These are phyloP conservation scores for Neotropicomus parvogracilis DNA, from an alignment of 1,284 basidiomycete genomes.

Conservation along the genomic window DNA sequence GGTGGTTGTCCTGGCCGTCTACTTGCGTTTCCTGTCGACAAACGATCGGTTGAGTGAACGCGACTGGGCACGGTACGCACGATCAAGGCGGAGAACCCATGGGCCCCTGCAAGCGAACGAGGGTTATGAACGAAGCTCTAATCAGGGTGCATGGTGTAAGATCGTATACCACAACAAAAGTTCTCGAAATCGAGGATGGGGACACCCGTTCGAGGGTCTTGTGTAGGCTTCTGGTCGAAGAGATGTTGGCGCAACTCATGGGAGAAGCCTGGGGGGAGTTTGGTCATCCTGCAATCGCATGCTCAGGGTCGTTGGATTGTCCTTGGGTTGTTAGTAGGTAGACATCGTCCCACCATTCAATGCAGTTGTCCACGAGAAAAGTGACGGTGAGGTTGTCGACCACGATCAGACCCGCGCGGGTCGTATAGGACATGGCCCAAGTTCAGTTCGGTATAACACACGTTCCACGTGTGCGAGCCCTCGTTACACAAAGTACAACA, in stretches of 20 bases:
- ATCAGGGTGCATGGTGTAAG: neutral
- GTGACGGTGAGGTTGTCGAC: slow-evolving; percentile 58
- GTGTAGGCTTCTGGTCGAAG: slow-evolving; percentile 42
- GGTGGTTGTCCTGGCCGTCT: slow-evolving; percentile 41
- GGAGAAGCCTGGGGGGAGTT: slow-evolving; percentile 71
- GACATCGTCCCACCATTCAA: slow-evolving; percentile 59
- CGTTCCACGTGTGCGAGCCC: slow-evolving; percentile 8
- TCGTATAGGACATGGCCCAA: slow-evolving; percentile 12
- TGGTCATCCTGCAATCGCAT: slow-evolving; percentile 58
- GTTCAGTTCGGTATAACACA: neutral
- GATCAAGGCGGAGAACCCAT: slow-evolving; percentile 76
- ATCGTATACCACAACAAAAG: slow-evolving; percentile 66
- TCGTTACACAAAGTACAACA: neutral
- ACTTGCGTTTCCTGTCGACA: slow-evolving; percentile 50
- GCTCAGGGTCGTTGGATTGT: neutral
- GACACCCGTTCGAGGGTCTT: slow-evolving; percentile 55
- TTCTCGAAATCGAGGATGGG: slow-evolving; percentile 70
- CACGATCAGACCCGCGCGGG: slow-evolving; percentile 18
- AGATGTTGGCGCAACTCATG: slow-evolving; percentile 70
- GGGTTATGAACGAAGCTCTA: neutral
- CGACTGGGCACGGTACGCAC: slow-evolving; percentile 38
- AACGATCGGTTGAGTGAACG: neutral
- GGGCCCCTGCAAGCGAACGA: slow-evolving; percentile 52
- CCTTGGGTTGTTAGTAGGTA: neutral
- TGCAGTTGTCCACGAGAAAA: slow-evolving; percentile 72